Evolutionary conservation across 192 early-diverging fungal genomes (phyloP).

Genomic region (Backusella tarrabulga): DNA sequence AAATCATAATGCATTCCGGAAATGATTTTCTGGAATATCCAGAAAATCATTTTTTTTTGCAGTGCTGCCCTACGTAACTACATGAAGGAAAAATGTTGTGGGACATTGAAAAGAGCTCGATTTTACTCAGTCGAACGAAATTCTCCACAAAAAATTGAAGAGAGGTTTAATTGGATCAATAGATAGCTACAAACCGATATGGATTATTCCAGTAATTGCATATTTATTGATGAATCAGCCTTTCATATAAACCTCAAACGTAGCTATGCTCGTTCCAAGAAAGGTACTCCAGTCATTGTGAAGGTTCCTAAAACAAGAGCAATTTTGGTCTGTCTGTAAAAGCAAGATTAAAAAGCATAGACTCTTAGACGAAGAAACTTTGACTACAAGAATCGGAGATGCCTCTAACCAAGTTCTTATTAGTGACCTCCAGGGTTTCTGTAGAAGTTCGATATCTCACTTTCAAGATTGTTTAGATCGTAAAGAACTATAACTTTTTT

Average conservation of each 20-base stretch:
- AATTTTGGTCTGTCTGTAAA: constrained; percentile 21
- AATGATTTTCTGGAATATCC: too few relatives aligned
- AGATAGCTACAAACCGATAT: background rate
- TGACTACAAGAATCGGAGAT: background rate
- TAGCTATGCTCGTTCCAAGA: constrained; percentile 15
- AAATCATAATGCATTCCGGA: too few relatives aligned
- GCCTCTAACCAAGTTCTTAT: background rate
- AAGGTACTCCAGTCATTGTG: constrained; percentile 13
- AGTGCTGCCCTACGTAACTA: too few relatives aligned
- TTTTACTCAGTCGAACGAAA: constrained; percentile 1
- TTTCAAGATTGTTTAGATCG: background rate
- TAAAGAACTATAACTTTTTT: too few relatives aligned
- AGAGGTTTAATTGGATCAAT: constrained; percentile 7
- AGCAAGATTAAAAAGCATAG: background rate
- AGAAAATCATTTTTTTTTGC: too few relatives aligned
- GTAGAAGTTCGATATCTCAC: background rate
- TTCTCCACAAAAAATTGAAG: constrained; percentile 4
- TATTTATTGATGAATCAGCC: constrained; percentile 32
- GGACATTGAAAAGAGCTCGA: background rate
- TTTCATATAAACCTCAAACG: constrained; percentile 30
- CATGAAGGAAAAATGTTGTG: background rate
- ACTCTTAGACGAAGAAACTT: constrained; percentile 5
- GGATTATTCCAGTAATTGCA: background rate
- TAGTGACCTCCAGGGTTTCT: background rate
- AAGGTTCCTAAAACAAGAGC: background rate